Base-by-base conservation (phyloP, 2,329 filamentous ascomycete species). In the Periconia macrospinosa region DNA sequence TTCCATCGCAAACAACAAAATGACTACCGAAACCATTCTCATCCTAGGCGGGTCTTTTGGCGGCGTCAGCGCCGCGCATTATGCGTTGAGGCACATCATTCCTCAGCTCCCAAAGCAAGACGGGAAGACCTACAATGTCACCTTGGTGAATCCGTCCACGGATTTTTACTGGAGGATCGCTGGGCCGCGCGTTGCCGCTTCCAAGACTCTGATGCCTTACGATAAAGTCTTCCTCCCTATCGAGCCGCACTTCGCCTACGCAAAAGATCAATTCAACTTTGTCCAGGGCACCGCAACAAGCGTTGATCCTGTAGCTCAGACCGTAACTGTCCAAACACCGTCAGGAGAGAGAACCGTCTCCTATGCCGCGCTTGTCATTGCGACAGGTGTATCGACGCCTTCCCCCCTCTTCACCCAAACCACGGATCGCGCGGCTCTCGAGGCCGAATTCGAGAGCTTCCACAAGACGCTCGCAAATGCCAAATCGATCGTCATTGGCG, bases 301-400 rank as follows among this genome's bases (percentile, higher is more conserved):
- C 2, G 70, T 86, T 23, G 77, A 85, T 53, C 58, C 73, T 0
- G 66, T 72, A 8, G 69, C 61, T 2, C 78, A 80, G 47, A 79
- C 71, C 0, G 77, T 86, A 3, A 63, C 65, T 30, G 62, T 72
- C 2, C 61, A 60, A 18, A 75, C 70, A 17, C 71, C 65, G 18
- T 65, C 68, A 19, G 68, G 61, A 53, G 70, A 66, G 52, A 61
- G 62, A 43, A 61, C 58, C 9, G 62, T 85, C 23, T 62, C 73
- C 6, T 86, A 82, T 63, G 76, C 81, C 49, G 77, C 81, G 13
- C 76, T 86, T 9, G 74, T 86, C 41, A 80, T 85, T 57, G 81
- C 82, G 2, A 83, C 82, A 1, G 83, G 83, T 2, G 76, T 81
- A 20, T 75, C 69, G 14, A 81, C 81, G 1, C 69, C 75, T 0